Evolutionary conservation across 495 filamentous ascomycete species (phyloP).

Genomic region (Cercophora newfieldiana): DNA sequence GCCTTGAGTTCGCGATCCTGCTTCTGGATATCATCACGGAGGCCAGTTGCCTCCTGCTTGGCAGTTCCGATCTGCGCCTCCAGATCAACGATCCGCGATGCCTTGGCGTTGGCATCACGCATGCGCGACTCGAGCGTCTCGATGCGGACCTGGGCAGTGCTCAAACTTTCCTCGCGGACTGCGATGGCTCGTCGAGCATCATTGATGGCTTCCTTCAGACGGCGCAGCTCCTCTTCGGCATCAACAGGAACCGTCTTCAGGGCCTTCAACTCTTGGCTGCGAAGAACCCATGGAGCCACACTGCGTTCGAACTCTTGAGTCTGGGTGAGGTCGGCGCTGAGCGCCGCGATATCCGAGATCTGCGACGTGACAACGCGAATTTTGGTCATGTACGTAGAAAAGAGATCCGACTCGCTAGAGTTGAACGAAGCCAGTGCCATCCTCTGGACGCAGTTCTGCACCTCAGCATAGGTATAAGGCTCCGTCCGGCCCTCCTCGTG

Average conservation of each 20-base stretch:
- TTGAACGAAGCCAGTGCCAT: slow-evolving; percentile 52
- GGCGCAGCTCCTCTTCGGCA: slow-evolving; percentile 74
- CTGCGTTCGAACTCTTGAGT: slow-evolving; percentile 82
- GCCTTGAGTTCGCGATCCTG: slow-evolving; percentile 57
- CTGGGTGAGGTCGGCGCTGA: slow-evolving; percentile 72
- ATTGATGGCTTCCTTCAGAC: slow-evolving; percentile 70
- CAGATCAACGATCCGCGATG: slow-evolving; percentile 62
- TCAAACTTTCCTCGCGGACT: slow-evolving; percentile 64
- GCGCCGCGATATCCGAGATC: slow-evolving; percentile 69
- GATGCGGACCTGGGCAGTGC: slow-evolving; percentile 82
- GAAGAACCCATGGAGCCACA: slow-evolving; percentile 76
- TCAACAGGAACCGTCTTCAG: slow-evolving; percentile 77
- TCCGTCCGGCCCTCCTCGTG: slow-evolving; percentile 73
- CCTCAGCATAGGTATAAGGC: slow-evolving; percentile 63
- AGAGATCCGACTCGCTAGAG: slow-evolving; percentile 58
- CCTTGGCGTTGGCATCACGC: slow-evolving; percentile 74
- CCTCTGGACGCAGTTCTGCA: slow-evolving; percentile 61
- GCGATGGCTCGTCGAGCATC: slow-evolving; percentile 64
- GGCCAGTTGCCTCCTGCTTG: slow-evolving; percentile 53
- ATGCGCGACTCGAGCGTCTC: slow-evolving; percentile 82
- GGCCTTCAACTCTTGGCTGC: slow-evolving; percentile 72
- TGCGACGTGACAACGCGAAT: slow-evolving; percentile 63
- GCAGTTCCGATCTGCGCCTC: slow-evolving; percentile 60
- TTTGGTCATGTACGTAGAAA: slow-evolving; percentile 66
- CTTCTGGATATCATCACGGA: slow-evolving; percentile 65